phyloP scores from a whole-genome alignment of 495 filamentous ascomycete species.

The Aspergillus carlsbadensis region DNA sequence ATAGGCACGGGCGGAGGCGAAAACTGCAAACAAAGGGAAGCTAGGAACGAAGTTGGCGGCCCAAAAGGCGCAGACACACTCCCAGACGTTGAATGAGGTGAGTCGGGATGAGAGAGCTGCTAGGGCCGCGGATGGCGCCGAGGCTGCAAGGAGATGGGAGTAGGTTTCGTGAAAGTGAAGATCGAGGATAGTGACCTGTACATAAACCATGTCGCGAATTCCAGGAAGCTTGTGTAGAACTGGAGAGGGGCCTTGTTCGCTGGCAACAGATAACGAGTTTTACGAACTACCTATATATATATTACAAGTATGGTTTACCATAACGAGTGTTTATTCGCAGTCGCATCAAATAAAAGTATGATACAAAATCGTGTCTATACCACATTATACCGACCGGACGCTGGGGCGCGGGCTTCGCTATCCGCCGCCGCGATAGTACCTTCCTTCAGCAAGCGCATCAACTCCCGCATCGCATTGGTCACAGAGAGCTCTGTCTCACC shows the following conservation, averaged over 20 bases:
- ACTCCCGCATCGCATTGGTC: constrained; percentile 84
- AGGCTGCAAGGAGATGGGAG: constrained; percentile 50
- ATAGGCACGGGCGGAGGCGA: constrained; percentile 42
- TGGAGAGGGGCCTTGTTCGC: no score
- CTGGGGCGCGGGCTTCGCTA: constrained; percentile 74
- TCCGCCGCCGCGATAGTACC: constrained; percentile 90
- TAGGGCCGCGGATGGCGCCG: constrained; percentile 56
- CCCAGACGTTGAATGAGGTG: constrained; percentile 55
- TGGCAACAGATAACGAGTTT: no score
- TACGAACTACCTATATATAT: no score
- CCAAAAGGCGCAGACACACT: constrained; percentile 64
- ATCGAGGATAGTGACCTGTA: neutral
- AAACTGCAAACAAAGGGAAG: constrained; percentile 47
- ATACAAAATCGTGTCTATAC: constrained; percentile 52
- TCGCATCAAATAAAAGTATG: constrained; percentile 1
- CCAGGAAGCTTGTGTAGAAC: no score
- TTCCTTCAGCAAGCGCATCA: constrained; percentile 84
- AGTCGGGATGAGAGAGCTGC: constrained; percentile 55
- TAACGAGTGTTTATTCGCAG: neutral
- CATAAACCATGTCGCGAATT: neutral
- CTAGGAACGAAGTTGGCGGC: constrained; percentile 60
- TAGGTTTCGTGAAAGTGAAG: constrained; percentile 23
- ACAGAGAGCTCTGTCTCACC: constrained; percentile 95
- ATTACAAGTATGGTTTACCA: no score
- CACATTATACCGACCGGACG: constrained; percentile 87